Base-by-base conservation (phyloP, 768 basidiomycete genomes). In the Calocybe indica region DNA sequence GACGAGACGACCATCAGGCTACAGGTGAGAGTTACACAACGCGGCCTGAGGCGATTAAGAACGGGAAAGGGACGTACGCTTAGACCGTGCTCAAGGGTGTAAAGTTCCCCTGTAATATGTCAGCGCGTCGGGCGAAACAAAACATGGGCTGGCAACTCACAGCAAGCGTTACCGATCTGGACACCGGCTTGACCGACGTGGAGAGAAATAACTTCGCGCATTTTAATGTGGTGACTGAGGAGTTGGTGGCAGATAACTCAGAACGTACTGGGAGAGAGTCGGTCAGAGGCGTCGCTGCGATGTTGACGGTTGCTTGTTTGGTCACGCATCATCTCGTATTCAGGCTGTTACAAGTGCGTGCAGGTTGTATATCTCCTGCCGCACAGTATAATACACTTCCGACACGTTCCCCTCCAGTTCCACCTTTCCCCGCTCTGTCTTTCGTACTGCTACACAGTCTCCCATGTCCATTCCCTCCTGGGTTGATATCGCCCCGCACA, bases 181-280 rank as follows among this genome's bases (percentile, higher is more conserved):
- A 90, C 87, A 83, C 92, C 93, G 63, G 95, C 96, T 76, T 99
- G 96, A 63, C 95, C 95, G 66, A 98, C 94, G 73, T 97, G 92
- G 65, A 97, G 79, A 58, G 92, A 95, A 76, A 96, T 95, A 70
- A 97, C 93, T 86, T 91, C 88, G 78, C 88, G 86, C 88, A 91
- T 91, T 68, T 63, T 54, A 49, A 37, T 31, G 47, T 52, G 39
- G 45, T 39, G 47, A 40, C 53, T 52, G 52, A 60, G 51, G 55
- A 46, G 52, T 52, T 54, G 53, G 47, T 55, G 40, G 43, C 50
- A 37, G 50, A 48, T 48, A 36, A 44, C 46, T 47, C 48, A 43
- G 48, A 43, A 51, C 47, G 55, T 64, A 61, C 62, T 66, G 57
- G 60, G 61, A 66, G 64, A 63, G 64, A 58, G 63, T 52, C 41